A percentile compares a stretch with the other conserved stretches of the same genome.
Evolutionary conservation across 1,284 basidiomycete species (phyloP).

Genomic region (Naganishia sp.): DNA sequence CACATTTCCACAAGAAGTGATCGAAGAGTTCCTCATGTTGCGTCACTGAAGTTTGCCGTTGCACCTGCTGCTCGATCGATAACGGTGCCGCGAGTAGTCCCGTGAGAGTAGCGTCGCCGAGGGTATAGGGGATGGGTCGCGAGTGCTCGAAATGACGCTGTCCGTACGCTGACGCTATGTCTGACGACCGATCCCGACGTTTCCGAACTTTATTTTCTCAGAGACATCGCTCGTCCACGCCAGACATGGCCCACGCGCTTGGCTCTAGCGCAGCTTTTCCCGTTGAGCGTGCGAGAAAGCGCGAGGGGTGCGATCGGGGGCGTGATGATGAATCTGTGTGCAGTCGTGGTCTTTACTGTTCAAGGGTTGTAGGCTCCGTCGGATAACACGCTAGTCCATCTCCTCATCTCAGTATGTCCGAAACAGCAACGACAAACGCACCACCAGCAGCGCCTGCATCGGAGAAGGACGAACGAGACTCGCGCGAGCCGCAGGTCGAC

Average conservation of each 20-base stretch:
- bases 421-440: slow-evolving; percentile 4
- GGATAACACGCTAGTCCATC: neutral
- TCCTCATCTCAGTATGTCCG: slow-evolving; percentile 3
- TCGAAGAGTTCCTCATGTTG: slow-evolving; percentile 19
- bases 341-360: neutral
- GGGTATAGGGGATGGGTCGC: no score
- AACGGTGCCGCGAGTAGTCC: no score
- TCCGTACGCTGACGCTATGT: neutral
- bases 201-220: slow-evolving; percentile 19
- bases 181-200: slow-evolving; percentile 10
- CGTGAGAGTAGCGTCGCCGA: no score
- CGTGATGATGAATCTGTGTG: slow-evolving; percentile 18
- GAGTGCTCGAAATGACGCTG: neutral
- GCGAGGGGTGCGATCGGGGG: slow-evolving; percentile 2
- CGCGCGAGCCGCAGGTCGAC: slow-evolving; percentile 19
- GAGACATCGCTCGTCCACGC: slow-evolving; percentile 13
- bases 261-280: slow-evolving; percentile 18
- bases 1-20: slow-evolving; percentile 8
- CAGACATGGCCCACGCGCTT: slow-evolving; percentile 9
- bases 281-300: neutral
- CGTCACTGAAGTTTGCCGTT: no score
- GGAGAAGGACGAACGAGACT: slow-evolving; percentile 1
- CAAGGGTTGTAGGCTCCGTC: neutral
- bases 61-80: no score
- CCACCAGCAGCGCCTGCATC: neutral